Conservation (phyloP, 140 eudicot species). For the Erigeron philadelphicus region DNA sequence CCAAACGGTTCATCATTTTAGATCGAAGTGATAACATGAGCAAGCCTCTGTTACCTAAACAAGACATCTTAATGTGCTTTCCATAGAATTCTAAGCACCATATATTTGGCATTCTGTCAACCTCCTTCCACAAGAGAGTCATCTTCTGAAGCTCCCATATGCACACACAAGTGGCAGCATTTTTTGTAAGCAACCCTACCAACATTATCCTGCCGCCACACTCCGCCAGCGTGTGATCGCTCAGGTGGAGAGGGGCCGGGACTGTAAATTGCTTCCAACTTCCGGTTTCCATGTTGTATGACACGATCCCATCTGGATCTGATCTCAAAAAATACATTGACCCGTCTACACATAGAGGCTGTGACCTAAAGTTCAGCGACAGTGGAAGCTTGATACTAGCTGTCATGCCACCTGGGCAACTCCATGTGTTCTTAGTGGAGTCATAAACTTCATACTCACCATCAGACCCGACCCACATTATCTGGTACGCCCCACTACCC, state of each 20-base stretch:
- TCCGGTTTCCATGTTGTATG: conserved; percentile 49
- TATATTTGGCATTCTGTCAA: conserved; percentile 99
- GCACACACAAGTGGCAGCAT: conserved; percentile 93
- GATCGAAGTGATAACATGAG: conserved; percentile 88
- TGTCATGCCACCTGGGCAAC: conserved; percentile 62
- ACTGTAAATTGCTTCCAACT: conserved; percentile 69
- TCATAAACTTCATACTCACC: conserved; percentile 83
- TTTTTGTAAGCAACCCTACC: conserved; percentile 84
- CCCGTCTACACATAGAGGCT: conserved; percentile 49
- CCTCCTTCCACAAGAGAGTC: conserved; percentile 99
- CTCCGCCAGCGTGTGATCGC: conserved; percentile 71
- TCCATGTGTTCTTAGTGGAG: conserved; percentile 52
- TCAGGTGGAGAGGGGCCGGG: conserved; percentile 60
- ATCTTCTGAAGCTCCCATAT: conserved; percentile 98
- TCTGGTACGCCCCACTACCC: conserved; percentile 46
- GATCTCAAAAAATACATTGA: conserved; percentile 68
- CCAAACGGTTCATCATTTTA: conserved; percentile 74
- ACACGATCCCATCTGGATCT: conserved; percentile 80
- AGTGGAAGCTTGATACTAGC: conserved; percentile 60
- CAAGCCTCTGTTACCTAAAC: conserved; percentile 91
- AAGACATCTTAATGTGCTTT: conserved; percentile 90
- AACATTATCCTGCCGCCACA: conserved; percentile 72
- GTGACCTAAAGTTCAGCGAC: conserved; percentile 75
- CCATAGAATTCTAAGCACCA: conserved; percentile 99
- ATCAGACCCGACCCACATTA: conserved; percentile 80